These are phyloP conservation scores for Euphrasia arctica DNA, from an alignment of 305 asterid genomes.

Conservation along the genomic window DNA sequence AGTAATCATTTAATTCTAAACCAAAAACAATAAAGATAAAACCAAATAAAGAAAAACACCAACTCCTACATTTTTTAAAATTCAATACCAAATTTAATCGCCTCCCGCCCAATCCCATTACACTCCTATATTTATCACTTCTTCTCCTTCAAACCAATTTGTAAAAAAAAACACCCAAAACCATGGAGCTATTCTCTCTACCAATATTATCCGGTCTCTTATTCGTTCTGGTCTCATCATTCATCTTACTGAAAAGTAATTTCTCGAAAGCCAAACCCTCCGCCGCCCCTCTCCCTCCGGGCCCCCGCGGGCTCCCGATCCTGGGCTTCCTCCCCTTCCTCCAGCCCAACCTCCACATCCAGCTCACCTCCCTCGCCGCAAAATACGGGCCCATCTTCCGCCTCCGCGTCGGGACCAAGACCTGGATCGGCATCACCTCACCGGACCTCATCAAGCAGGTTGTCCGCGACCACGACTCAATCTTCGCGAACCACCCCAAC, in stretches of 20 bases:
- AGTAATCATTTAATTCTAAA: too few species aligned
- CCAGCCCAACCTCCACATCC: conserved; percentile 28
- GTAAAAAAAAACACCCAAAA: background rate
- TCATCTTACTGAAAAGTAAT: background rate
- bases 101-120: too few species aligned
- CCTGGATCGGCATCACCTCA: conserved; percentile 34
- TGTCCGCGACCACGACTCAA: conserved; percentile 36
- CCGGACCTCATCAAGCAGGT: conserved; percentile 30
- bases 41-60: too few species aligned
- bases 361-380: conserved; percentile 27
- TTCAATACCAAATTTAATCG: too few species aligned
- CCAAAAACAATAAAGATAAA: too few species aligned
- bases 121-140: too few species aligned
- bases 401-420: conserved; percentile 33
- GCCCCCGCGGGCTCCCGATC: conserved; percentile 48
- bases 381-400: conserved; percentile 40
- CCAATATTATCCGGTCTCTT: background rate
- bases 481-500: conserved; percentile 36
- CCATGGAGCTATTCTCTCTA: background rate
- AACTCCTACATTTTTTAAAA: too few species aligned
- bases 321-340: conserved; percentile 47
- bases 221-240: too few species aligned
- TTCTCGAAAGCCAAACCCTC: background rate
- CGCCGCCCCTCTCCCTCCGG: conserved; percentile 34
- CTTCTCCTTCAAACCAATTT: too few species aligned